Conservation (phyloP, 495 filamentous ascomycete species). For the Trichoderma reesei region DNA sequence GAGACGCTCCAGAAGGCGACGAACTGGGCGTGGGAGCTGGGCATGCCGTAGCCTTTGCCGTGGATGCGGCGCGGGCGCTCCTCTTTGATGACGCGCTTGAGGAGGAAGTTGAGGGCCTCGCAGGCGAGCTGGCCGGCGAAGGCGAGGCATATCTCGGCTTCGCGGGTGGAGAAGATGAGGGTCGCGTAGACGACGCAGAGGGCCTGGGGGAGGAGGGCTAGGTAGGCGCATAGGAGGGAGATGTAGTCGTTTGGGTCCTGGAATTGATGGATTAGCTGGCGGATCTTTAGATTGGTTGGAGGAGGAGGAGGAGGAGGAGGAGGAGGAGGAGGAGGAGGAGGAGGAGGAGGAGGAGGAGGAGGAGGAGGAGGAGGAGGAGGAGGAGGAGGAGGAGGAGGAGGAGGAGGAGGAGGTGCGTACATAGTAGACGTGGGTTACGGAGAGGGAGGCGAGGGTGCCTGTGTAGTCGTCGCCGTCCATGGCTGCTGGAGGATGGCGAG, state of each 20-base stretch:
- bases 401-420: conserved; percentile 37
- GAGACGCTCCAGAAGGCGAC: conserved; percentile 80
- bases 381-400: neutral
- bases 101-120: conserved; percentile 81
- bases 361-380: neutral
- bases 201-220: conserved; percentile 85
- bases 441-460: conserved; percentile 70
- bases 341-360: neutral
- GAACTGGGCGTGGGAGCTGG: conserved; percentile 95
- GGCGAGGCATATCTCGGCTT: conserved; percentile 83
- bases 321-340: neutral
- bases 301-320: neutral
- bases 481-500: neutral
- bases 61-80: conserved; percentile 72
- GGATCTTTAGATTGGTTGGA: neutral
- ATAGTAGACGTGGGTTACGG: conserved; percentile 93
- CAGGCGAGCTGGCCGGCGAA: conserved; percentile 86
- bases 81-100: conserved; percentile 88
- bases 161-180: conserved; percentile 79
- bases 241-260: conserved; percentile 81
- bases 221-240: conserved; percentile 82
- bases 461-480: conserved; percentile 39
- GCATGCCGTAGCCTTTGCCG: conserved; percentile 97
- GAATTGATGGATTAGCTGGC: conserved; percentile 1
- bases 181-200: conserved; percentile 84